Evolutionary conservation across 1,284 basidiomycete species (phyloP), one percentile per base, ranked within the genome.

Genomic region (Cryptococcus sp.): DNA sequence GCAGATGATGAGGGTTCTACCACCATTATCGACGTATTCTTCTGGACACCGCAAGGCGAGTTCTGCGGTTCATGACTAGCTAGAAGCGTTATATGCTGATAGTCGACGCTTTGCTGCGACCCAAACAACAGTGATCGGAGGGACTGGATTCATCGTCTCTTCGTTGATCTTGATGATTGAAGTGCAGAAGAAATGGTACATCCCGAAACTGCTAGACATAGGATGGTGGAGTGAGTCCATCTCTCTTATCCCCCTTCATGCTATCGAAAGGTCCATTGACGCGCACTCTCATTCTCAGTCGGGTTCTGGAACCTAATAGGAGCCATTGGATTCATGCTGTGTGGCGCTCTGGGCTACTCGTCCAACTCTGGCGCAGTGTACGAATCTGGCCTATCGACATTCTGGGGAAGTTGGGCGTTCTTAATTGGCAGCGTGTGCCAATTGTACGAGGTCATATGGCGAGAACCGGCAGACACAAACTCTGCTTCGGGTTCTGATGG

Each of bases 321-420:
- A 11, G 81, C 81, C 0, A 57, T 84, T 5, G 85, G 85, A 5
- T 86, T 86, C 74, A 81, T 80, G 40, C 72, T 84, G 2, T 86
- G 83, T 53, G 84, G 83, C 7, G 83, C 81, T 2, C 73, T 85
- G 7, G 84, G 84, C 0, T 84, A 81, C 59, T 82, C 78, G 4
- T 62, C 76, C 5, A 63, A 67, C 31, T 61, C 49, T 5, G 76
- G 79, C n/a, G 75, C 75, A 39, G 72, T 80, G 47, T 86, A 85
- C 64, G 80, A 86, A 69, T 83, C 83, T 63, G 78, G 80, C 7
- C 71, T 85, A 41, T 78, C 80, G 15, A 86, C 85, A 0, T 86
- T 84, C 67, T 86, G 84, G 85, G 85, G 84, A 20, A 80, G 82
- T 16, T 86, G 84, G 82, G 84, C 82, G 5, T 86, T 86, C 77